These are phyloP conservation scores for Candida peoriensis DNA, from an alignment of 805 yeast genomes.

Conservation along the genomic window DNA sequence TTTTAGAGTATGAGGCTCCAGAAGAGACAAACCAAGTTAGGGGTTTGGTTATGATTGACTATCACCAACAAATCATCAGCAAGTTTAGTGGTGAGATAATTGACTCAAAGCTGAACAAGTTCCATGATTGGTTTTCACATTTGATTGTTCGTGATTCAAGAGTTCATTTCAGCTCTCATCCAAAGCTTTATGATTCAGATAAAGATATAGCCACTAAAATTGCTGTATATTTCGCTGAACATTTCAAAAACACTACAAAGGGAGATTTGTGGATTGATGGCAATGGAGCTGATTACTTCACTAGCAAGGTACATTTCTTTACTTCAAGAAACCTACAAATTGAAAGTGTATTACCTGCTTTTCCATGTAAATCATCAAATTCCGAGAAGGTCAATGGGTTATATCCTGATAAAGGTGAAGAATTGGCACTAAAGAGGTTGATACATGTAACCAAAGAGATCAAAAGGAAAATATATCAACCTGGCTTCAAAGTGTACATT, in stretches of 20 bases:
- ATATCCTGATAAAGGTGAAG: constrained; percentile 52
- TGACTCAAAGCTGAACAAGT: constrained; percentile 14
- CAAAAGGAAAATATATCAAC: constrained; percentile 38
- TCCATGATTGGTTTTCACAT: constrained; percentile 33
- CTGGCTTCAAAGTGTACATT: constrained; percentile 51
- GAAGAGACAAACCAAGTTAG: constrained; percentile 29
- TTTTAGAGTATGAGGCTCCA: constrained; percentile 27
- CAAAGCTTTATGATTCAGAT: constrained; percentile 8
- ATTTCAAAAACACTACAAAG: constrained; percentile 41
- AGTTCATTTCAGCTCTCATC: constrained; percentile 19
- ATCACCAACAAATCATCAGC: not conserved
- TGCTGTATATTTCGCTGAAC: constrained; percentile 40
- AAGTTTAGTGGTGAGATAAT: constrained; percentile 23
- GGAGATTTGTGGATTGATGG: constrained; percentile 45
- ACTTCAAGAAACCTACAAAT: constrained; percentile 42
- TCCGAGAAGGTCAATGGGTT: constrained; percentile 42
- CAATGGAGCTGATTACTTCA: constrained; percentile 41
- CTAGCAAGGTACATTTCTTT: constrained; percentile 39
- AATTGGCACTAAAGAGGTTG: constrained; percentile 35
- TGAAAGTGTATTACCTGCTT: constrained; percentile 58
- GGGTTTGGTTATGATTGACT: constrained; percentile 33
- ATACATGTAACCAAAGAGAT: constrained; percentile 28
- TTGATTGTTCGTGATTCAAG: constrained; percentile 33
- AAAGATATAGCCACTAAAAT: constrained; percentile 25
- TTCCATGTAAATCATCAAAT: constrained; percentile 63